Base-by-base conservation (phyloP, 805 yeast genomes). In the Pichia occidentalis region DNA sequence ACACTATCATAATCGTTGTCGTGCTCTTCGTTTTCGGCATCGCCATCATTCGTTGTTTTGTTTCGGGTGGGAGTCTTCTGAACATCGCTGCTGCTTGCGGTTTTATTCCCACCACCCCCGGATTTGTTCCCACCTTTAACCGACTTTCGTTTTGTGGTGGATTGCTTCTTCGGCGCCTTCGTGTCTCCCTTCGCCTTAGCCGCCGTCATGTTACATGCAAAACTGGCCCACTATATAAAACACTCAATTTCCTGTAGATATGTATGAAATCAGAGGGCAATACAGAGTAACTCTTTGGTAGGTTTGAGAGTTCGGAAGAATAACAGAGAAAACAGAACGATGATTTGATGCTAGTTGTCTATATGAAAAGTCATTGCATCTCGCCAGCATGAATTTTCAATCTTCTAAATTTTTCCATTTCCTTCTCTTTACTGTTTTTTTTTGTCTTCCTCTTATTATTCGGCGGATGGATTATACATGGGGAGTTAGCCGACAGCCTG, bases 151-250 rank as follows among this genome's bases (percentile, higher is more conserved):
- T 16, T 30, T 5, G 24, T 23, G 8, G 36, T 4, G 4, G 17
- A 16, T 3, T 25, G 11, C 17, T 18, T 32, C 20, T 37, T 37
- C 5, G 35, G 22, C 1, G 35, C 18, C n/a, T 25, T 31, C 3
- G 24, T 24, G 16, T 34, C 42, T 4, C 32, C 7, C n/a, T 29
- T 29, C 3, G 21, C 22, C 10, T 25, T 36, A 9, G 30, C 22
- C 12, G 13, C 25, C 7, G 29, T 27, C 5, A 32, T 7, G 31
- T 28, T 35, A 17, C 32, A 19, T 16, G 21, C 11, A 29, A n/a
- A n/a, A n/a, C n/a, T n/a, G n/a, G n/a, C n/a, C n/a, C n/a, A n/a
- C n/a, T n/a, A n/a, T n/a, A n/a, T n/a, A n/a, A n/a, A n/a, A n/a
- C n/a, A n/a, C n/a, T n/a, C n/a, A n/a, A n/a, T n/a, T n/a, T n/a